Evolutionary conservation across 306 rosid species (phyloP).

Genomic region (Boehmeria nivea): DNA sequence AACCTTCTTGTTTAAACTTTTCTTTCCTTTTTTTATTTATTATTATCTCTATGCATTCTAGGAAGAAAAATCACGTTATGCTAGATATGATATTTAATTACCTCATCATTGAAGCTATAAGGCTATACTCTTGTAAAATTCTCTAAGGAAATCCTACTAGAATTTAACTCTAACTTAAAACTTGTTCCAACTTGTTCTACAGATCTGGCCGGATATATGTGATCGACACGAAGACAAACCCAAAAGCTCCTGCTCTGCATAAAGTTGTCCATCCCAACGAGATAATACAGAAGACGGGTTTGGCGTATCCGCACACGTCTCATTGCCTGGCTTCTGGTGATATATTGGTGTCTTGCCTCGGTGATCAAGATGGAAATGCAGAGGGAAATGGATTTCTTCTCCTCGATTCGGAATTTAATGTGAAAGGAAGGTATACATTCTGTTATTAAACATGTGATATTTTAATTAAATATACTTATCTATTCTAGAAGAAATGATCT

Average conservation of each 20-base stretch:
- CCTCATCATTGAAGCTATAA: too few relatives aligned
- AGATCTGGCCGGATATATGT: conserved; percentile 86
- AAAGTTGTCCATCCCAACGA: conserved; percentile 72
- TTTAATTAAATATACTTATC: neutral
- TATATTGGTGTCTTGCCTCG: conserved; percentile 77
- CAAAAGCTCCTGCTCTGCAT: conserved; percentile 76
- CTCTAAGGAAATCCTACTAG: too few relatives aligned
- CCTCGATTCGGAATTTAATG: conserved; percentile 87
- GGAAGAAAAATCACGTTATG: neutral
- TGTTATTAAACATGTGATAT: neutral
- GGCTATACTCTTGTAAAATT: too few relatives aligned
- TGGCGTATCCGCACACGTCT: conserved; percentile 92
- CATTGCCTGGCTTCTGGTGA: conserved; percentile 99
- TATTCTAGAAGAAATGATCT: too few relatives aligned
- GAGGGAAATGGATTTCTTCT: conserved; percentile 87
- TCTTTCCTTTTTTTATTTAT: neutral
- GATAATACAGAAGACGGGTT: conserved; percentile 64
- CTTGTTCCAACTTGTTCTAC: conserved; percentile 17
- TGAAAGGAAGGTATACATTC: conserved; percentile 76
- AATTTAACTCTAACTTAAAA: neutral
- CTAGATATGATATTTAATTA: too few relatives aligned
- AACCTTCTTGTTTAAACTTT: too few relatives aligned
- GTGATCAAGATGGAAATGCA: conserved; percentile 90
- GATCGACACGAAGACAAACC: conserved; percentile 71
- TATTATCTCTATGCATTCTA: neutral